A percentile compares a stretch with the other conserved stretches of the same genome.
phyloP scores from a whole-genome alignment of 169 alveolate genomes.

The Blepharisma undulans region DNA sequence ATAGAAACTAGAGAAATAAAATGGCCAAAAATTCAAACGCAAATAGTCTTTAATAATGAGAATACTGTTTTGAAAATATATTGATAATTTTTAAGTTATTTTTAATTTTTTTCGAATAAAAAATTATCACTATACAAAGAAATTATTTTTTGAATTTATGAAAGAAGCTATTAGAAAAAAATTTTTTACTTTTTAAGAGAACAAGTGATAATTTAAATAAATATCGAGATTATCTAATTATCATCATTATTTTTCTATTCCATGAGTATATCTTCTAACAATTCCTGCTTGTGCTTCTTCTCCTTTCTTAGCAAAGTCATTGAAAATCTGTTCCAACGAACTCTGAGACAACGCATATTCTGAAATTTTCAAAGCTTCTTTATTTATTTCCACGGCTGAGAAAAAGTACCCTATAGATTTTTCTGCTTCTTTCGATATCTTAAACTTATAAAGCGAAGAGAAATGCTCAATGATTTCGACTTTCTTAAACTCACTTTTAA shows the following conservation, averaged over 20 bases:
- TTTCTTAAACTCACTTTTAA: slow-evolving; percentile 17
- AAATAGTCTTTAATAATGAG: too few species aligned
- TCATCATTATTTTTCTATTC: background rate
- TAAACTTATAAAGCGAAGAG: slow-evolving; percentile 41
- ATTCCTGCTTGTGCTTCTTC: background rate
- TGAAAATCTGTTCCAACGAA: slow-evolving; percentile 77
- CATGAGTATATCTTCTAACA: background rate
- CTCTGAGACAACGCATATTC: slow-evolving; percentile 73
- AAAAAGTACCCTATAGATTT: slow-evolving; percentile 5
- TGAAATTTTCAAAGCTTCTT: slow-evolving; percentile 48
- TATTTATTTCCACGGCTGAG: slow-evolving; percentile 1
- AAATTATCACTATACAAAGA: too few species aligned
- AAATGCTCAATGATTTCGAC: slow-evolving; percentile 54
- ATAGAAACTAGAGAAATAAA: too few species aligned
- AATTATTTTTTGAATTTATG: too few species aligned
- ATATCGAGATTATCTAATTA: background rate
- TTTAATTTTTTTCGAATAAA: too few species aligned
- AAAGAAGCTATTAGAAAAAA: too few species aligned
- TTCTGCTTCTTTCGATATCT: slow-evolving; percentile 27
- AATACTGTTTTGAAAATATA: too few species aligned
- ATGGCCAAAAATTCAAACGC: too few species aligned
- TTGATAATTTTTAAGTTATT: too few species aligned
- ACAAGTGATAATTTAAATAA: too few species aligned
- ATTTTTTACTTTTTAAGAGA: too few species aligned
- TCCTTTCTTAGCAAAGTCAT: slow-evolving; percentile 55